Conservation (phyloP, 2,329 filamentous ascomycete species). For the Bipolaris oryzae region DNA sequence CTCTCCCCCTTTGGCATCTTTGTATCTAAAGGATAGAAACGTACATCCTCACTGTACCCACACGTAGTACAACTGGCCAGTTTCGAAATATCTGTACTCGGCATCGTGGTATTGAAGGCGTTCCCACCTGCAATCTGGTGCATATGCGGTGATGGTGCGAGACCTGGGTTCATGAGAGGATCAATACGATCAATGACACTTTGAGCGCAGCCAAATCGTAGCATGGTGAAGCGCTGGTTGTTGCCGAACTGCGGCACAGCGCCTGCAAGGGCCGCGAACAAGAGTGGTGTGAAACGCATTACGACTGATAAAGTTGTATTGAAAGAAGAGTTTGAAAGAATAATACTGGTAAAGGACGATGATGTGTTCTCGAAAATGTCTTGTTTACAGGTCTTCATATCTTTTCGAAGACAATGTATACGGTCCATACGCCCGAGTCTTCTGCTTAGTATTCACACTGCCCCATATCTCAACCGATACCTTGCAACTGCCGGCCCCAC, state of each 20-base stretch:
- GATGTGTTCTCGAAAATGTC: background rate
- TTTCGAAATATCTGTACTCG: slow-evolving; percentile 36
- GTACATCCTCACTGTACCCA: slow-evolving; percentile 30
- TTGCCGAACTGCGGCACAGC: slow-evolving; percentile 31
- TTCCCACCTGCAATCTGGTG: slow-evolving; percentile 54
- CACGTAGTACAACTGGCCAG: slow-evolving; percentile 52
- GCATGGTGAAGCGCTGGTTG: slow-evolving; percentile 31
- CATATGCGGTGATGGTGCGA: slow-evolving; percentile 42
- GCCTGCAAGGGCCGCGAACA: slow-evolving; percentile 28
- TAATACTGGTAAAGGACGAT: background rate
- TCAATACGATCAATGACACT: slow-evolving; percentile 42
- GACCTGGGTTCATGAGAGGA: slow-evolving; percentile 47
- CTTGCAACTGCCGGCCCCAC: slow-evolving; percentile 6
- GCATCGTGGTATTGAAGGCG: slow-evolving; percentile 56
- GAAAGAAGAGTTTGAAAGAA: background rate
- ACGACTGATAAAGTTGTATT: background rate
- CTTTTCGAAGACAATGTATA: background rate
- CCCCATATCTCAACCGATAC: background rate
- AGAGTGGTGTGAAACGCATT: slow-evolving; percentile 32
- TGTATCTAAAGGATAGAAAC: background rate
- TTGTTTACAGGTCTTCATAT: background rate
- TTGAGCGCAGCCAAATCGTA: slow-evolving; percentile 43
- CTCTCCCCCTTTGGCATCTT: background rate
- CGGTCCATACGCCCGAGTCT: background rate
- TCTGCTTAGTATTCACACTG: no score